A percentile compares a stretch with the other conserved stretches of the same genome.
Conservation (phyloP, 106 monocot genomes). For the Dendrobium catenatum region DNA sequence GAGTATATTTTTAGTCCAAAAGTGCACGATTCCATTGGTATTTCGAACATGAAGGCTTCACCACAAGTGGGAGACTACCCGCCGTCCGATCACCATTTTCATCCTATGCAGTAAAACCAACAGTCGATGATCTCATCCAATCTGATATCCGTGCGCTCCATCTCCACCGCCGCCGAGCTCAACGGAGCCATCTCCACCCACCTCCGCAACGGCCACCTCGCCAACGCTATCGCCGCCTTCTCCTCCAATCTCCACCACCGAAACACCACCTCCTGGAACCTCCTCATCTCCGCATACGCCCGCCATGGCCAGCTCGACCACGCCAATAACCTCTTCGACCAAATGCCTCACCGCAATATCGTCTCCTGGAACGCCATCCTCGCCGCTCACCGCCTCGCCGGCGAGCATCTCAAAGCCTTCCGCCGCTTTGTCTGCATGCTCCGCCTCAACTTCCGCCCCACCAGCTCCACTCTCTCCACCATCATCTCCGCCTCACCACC, state of each 20-base stretch:
- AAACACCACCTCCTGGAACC: constrained; percentile 17
- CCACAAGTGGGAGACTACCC: not conserved
- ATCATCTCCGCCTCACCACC: constrained; percentile 17
- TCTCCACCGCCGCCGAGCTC: constrained; percentile 2
- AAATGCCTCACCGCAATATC: constrained; percentile 18
- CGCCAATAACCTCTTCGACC: constrained; percentile 20
- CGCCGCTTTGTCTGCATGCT: constrained; percentile 24
- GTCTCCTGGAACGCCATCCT: constrained; percentile 28
- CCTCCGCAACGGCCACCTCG: constrained; percentile 5
- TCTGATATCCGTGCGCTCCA: not conserved
- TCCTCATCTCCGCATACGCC: constrained; percentile 13
- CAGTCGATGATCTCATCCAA: not conserved
- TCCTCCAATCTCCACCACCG: constrained; percentile 7
- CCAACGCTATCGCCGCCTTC: constrained; percentile 3
- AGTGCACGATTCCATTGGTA: no score
- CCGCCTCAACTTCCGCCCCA: constrained; percentile 18
- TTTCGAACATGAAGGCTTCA: no score
- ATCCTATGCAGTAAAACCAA: not conserved
- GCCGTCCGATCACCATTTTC: not conserved
- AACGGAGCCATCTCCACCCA: constrained; percentile 9
- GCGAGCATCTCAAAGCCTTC: constrained; percentile 8
- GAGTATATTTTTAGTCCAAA: no score
- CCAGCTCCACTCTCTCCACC: constrained; percentile 21
- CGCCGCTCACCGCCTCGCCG: constrained; percentile 16
- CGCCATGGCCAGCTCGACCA: not conserved